phyloP scores from a whole-genome alignment of 331 rosid genomes.

The Malus hybrid region DNA sequence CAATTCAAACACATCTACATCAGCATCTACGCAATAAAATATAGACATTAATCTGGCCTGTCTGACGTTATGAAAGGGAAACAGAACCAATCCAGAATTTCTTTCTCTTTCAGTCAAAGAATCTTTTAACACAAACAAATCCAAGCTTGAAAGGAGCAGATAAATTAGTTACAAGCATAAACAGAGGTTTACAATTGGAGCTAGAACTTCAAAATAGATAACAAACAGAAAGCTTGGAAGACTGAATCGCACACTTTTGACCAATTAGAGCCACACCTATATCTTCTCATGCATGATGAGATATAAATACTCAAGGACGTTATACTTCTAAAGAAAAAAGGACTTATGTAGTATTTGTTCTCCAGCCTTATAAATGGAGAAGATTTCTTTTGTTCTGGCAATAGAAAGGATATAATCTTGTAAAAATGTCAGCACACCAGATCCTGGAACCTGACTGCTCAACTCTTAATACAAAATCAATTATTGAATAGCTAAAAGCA shows the following conservation, averaged over 20 bases:
- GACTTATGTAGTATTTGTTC: neutral
- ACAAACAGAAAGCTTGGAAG: neutral
- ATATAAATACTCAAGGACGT: neutral
- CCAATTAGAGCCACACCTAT: neutral
- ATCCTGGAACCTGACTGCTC: neutral
- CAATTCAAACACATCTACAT: neutral
- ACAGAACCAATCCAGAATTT: neutral
- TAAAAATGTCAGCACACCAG: neutral
- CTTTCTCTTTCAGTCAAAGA: neutral
- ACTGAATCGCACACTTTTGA: neutral
- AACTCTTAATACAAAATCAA: neutral
- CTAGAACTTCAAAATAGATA: neutral
- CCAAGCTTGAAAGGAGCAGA: neutral
- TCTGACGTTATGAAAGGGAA: neutral
- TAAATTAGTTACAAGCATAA: neutral
- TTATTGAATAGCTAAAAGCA: conserved; percentile 7
- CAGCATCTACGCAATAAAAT: neutral
- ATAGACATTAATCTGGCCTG: neutral
- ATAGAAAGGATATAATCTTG: neutral
- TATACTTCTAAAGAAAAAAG: neutral
- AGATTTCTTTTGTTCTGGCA: neutral
- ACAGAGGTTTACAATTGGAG: neutral
- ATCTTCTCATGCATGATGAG: neutral
- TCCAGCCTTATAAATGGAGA: neutral
- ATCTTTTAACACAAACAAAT: neutral